phyloP scores from a whole-genome alignment of 495 filamentous ascomycete species.

The Symbiotaphrina buchneri region DNA sequence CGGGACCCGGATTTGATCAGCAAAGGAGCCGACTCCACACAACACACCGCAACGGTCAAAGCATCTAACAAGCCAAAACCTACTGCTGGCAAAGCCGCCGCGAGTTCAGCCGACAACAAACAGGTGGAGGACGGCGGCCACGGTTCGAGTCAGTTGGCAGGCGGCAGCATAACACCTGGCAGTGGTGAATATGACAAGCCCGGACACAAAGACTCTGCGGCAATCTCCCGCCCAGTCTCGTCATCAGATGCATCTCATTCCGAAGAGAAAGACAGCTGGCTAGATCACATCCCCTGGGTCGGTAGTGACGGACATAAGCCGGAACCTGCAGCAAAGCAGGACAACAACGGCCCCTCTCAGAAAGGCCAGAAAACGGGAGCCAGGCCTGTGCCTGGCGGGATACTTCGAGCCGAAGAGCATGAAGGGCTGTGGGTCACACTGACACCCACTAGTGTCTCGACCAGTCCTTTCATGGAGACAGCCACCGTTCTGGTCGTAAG shows the following conservation, averaged over 20 bases:
- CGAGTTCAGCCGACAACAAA: conserved; percentile 6
- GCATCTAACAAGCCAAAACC: not conserved
- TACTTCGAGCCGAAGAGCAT: conserved; percentile 19
- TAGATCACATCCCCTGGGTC: conserved; percentile 2
- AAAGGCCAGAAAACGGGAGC: not conserved
- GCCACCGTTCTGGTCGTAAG: conserved; percentile 81
- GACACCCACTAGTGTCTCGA: conserved; percentile 71
- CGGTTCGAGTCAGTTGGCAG: conserved; percentile 21
- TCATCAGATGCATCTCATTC: not conserved
- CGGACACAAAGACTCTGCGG: conserved; percentile 9
- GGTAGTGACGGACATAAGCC: too few relatives aligned
- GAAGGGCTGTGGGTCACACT: conserved; percentile 91
- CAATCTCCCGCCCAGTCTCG: conserved; percentile 5
- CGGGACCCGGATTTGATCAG: conserved; percentile 59
- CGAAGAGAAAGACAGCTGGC: not conserved
- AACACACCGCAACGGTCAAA: conserved; percentile 3
- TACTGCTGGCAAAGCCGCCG: conserved; percentile 4
- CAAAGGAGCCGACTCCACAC: conserved; percentile 10
- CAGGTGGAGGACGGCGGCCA: conserved; percentile 3
- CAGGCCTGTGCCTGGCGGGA: not conserved
- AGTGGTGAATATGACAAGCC: conserved; percentile 47
- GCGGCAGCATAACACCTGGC: conserved; percentile 52
- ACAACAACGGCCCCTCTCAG: conserved; percentile 9
- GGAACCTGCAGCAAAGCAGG: conserved; percentile 19
- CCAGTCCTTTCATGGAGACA: conserved; percentile 92